Conservation (phyloP, 305 asterid genomes). For the Fraxinus dipetala region DNA sequence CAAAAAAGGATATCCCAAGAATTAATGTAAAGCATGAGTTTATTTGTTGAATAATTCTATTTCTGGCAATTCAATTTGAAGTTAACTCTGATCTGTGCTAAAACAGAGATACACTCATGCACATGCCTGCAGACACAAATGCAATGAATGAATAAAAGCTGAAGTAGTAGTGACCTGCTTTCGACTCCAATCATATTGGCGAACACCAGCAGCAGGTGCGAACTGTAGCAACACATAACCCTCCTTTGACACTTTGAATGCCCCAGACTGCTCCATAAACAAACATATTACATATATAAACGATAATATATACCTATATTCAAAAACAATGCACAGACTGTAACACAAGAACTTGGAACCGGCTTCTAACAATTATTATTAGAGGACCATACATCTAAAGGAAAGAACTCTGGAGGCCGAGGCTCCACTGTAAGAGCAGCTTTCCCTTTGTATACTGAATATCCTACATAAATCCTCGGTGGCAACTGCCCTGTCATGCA, state of each 20-base stretch:
- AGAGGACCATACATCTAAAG: slow-evolving; percentile 59
- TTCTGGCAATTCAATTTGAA: neutral
- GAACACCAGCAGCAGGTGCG: slow-evolving; percentile 86
- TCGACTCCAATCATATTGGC: slow-evolving; percentile 93
- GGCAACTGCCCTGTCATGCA: slow-evolving; percentile 45
- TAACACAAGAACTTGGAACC: neutral
- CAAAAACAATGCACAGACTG: slow-evolving; percentile 7
- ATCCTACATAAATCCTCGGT: slow-evolving; percentile 73
- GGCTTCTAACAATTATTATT: neutral
- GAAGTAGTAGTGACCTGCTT: slow-evolving; percentile 59
- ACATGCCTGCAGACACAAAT: neutral
- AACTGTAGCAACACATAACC: slow-evolving; percentile 78
- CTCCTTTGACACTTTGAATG: slow-evolving; percentile 76
- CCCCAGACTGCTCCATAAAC: slow-evolving; percentile 68
- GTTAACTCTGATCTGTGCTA: neutral
- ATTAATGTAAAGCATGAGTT: neutral
- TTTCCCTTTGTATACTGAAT: slow-evolving; percentile 83
- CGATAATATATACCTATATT: neutral
- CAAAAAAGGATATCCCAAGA: neutral
- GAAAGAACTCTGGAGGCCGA: slow-evolving; percentile 72
- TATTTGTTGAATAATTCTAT: neutral
- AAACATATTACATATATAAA: neutral
- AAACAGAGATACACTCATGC: neutral
- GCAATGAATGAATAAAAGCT: neutral
- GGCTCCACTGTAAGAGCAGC: slow-evolving; percentile 84